Conservation (phyloP, 2,329 filamentous ascomycete genomes). For the Sporothrix humicola region DNA sequence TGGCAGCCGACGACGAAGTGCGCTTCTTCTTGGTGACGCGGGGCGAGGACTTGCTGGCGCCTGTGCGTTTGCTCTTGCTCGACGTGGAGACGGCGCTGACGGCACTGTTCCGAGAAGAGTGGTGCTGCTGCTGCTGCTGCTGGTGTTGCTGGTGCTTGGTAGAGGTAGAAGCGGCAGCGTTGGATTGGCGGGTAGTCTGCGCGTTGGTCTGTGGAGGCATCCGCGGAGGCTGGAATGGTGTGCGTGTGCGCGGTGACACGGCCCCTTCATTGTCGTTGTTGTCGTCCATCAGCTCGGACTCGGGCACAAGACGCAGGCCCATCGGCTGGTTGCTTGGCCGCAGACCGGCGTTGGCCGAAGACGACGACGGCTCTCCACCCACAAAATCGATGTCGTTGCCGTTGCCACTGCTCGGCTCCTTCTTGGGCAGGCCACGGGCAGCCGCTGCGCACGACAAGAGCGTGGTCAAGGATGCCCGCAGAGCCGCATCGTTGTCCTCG, state of each 20-base stretch:
- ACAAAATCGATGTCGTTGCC: neutral
- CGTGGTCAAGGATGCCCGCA: conserved; percentile 92
- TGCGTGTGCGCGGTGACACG: conserved; percentile 27
- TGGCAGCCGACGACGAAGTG: conserved; percentile 45
- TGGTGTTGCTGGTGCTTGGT: conserved; percentile 22
- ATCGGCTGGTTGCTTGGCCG: conserved; percentile 60
- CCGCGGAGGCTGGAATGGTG: conserved; percentile 38
- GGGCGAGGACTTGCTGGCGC: conserved; percentile 47
- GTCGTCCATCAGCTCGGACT: conserved; percentile 59
- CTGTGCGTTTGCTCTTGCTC: conserved; percentile 58
- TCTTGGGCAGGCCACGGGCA: conserved; percentile 79
- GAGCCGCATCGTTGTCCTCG: conserved; percentile 88
- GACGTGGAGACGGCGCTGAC: conserved; percentile 35
- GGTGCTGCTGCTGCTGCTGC: conserved; percentile 33
- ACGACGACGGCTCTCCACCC: conserved; percentile 45
- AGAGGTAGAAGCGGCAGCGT: neutral
- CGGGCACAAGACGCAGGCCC: conserved; percentile 64
- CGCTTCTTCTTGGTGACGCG: conserved; percentile 66
- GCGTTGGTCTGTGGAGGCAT: conserved; percentile 3
- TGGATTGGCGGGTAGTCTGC: neutral
- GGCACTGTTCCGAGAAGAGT: conserved; percentile 39
- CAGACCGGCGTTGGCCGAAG: conserved; percentile 49
- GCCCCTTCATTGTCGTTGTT: conserved; percentile 38
- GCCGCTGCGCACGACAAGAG: conserved; percentile 93
- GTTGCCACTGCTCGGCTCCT: conserved; percentile 47